Evolutionary conservation across 495 filamentous ascomycete genomes (phyloP), one percentile per base, ranked within the genome.

Genomic region (Hypomontagnella monticulosa): DNA sequence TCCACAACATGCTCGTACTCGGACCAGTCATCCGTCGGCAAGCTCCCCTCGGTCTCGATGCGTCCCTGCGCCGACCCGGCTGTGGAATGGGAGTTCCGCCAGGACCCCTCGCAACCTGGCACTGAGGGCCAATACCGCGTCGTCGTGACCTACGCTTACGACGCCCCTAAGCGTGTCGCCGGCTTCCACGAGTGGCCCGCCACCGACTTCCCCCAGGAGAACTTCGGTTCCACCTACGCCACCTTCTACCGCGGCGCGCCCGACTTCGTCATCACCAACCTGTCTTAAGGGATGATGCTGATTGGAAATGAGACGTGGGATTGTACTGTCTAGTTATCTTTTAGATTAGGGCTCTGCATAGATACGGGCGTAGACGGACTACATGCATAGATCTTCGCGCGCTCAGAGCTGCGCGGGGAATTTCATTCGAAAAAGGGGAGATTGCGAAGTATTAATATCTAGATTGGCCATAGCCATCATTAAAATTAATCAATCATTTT

Each of bases 121-220:
- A n/a, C 50, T 15, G 51, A 62, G 30, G 71, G 71, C 18, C 33
- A 5, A 10, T 71, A 65, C 50, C 65, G 65, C 15, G 36, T 73
- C 23, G 57, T 71, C 44, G 15, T 73, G 4, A 63, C 61, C 38
- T 69, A 69, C 62, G 57, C 52, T 19, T 65, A 65, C 68, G 54
- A 50, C 62, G 37, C 19, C 19, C 12, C 15, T 32, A 46, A 50
- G 30, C 34, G 14, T 9, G 59, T 27, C 40, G 56, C 48, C 12
- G 69, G 69, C 11, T 73, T 18, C 37, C 62, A 73, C 44, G 69
- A 69, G 66, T 73, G 71, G 71, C 19, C 23, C 7, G 47, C 66
- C 6, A 59, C 37, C 27, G 66, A 71, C 32, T 73, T 73, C 60
- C 56, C 53, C 15, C 16, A 52, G 1, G 46, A 66, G 50, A 19